Conservation (phyloP, 345 rosid species). For the Garcia nutans region DNA sequence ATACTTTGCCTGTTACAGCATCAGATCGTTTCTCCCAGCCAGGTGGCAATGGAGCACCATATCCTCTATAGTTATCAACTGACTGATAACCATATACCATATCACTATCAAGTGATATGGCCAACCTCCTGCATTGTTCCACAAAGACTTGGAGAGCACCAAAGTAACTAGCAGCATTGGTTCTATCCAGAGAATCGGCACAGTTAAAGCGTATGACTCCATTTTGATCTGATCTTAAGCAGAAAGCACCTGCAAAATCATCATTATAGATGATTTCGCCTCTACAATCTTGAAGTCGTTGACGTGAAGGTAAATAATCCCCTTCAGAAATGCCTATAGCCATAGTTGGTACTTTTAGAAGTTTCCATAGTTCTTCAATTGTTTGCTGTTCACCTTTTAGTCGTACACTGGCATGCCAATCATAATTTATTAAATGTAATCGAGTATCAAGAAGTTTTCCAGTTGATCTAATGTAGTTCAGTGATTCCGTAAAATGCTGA, state of each 20-base stretch:
- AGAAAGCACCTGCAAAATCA: conserved; percentile 82
- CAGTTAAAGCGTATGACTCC: conserved; percentile 96
- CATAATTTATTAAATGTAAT: conserved; percentile 72
- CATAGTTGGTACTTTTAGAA: conserved; percentile 67
- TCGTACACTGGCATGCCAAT: conserved; percentile 88
- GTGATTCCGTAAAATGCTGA: conserved; percentile 84
- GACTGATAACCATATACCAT: conserved; percentile 60
- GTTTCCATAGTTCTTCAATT: conserved; percentile 87
- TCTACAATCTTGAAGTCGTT: conserved; percentile 78
- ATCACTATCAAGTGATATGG: conserved; percentile 88
- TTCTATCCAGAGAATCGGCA: conserved; percentile 96
- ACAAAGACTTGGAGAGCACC: conserved; percentile 93
- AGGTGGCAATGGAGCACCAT: conserved; percentile 86
- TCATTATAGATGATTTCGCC: conserved; percentile 80
- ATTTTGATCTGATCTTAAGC: conserved; percentile 93
- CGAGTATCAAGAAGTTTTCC: conserved; percentile 73
- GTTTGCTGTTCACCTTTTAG: conserved; percentile 86
- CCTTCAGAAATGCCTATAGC: conserved; percentile 86
- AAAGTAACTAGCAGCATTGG: conserved; percentile 97
- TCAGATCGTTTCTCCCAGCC: conserved; percentile 98
- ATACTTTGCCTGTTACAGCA: conserved; percentile 86
- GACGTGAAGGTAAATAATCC: conserved; percentile 77
- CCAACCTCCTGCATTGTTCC: conserved; percentile 87
- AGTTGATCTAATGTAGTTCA: conserved; percentile 63
- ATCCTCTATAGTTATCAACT: conserved; percentile 54